These are phyloP conservation scores for Fusarium sp. DNA, from an alignment of 2,329 filamentous ascomycete genomes.

Conservation along the genomic window DNA sequence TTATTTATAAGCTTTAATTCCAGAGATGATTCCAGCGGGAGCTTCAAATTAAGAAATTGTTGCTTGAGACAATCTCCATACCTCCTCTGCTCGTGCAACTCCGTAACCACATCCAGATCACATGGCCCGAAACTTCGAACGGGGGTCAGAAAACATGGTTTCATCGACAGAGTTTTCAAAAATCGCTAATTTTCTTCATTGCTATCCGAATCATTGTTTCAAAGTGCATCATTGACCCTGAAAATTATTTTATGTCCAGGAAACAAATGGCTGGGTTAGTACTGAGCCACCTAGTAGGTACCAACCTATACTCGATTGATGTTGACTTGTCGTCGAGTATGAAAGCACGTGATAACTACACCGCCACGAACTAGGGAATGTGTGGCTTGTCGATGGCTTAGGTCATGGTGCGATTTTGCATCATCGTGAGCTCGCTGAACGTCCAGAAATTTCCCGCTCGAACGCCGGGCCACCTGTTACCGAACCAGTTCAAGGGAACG, in stretches of 20 bases:
- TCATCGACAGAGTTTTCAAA: background rate
- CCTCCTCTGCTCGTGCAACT: slow-evolving; percentile 23
- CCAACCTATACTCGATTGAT: background rate
- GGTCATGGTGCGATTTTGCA: slow-evolving; percentile 45
- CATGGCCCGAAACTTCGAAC: slow-evolving; percentile 20
- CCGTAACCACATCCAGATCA: slow-evolving; percentile 10
- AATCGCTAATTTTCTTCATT: background rate
- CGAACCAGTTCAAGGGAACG: slow-evolving; percentile 16
- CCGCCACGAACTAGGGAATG: background rate
- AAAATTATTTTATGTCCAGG: background rate
- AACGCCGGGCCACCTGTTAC: slow-evolving; percentile 18
- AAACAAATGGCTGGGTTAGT: background rate
- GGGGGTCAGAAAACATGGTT: slow-evolving; percentile 1
- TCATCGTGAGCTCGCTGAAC: slow-evolving; percentile 36
- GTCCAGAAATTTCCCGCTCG: slow-evolving; percentile 31
- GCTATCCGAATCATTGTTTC: slow-evolving; percentile 17
- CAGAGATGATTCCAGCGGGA: background rate
- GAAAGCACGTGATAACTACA: slow-evolving; percentile 33
- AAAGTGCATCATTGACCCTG: background rate
- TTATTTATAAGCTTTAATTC: background rate
- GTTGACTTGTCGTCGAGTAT: background rate
- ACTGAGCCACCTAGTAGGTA: too few relatives aligned
- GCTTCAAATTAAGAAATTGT: slow-evolving; percentile 13
- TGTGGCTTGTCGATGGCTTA: background rate
- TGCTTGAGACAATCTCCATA: slow-evolving; percentile 28